Percentiles rank a stretch among this genome's conserved stretches.
Conservation (phyloP, 2,329 filamentous ascomycete species). For the Exutisphaerella laricina region DNA sequence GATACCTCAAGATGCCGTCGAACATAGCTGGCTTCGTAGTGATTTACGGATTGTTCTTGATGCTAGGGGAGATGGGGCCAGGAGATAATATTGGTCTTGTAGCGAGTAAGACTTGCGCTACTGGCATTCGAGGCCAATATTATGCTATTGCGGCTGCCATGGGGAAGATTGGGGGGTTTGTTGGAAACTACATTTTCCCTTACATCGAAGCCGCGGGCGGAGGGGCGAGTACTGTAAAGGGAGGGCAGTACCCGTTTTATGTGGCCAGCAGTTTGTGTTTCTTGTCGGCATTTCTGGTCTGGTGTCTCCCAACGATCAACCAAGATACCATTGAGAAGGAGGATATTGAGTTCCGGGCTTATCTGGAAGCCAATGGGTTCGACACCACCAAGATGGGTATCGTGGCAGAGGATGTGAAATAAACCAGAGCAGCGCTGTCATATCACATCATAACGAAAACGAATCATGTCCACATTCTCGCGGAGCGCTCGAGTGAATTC, state of each 20-base stretch:
- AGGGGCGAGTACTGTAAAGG: slow-evolving; percentile 42
- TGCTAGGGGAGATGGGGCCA: slow-evolving; percentile 73
- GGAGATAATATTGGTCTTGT: slow-evolving; percentile 88
- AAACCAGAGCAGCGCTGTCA: too few species aligned
- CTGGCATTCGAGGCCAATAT: slow-evolving; percentile 71
- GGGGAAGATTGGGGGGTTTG: slow-evolving; percentile 71
- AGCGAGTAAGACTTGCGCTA: slow-evolving; percentile 82
- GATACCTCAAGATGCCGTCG: slow-evolving; percentile 57
- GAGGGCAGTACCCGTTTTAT: slow-evolving; percentile 82
- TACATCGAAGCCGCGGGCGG: slow-evolving; percentile 54
- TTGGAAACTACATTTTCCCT: slow-evolving; percentile 78
- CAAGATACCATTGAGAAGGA: slow-evolving; percentile 79
- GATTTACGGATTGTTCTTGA: slow-evolving; percentile 70
- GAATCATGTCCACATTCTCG: too few species aligned
- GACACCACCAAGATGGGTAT: slow-evolving; percentile 48
- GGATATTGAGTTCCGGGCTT: slow-evolving; percentile 68
- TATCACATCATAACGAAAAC: too few species aligned
- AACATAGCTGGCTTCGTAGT: slow-evolving; percentile 73
- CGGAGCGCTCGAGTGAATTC: too few species aligned
- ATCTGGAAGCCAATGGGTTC: slow-evolving; percentile 68
- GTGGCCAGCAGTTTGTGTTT: slow-evolving; percentile 73
- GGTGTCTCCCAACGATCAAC: slow-evolving; percentile 68
- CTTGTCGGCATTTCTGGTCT: slow-evolving; percentile 62
- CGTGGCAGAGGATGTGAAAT: too few species aligned
- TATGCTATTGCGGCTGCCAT: slow-evolving; percentile 65